These are phyloP conservation scores for Beauveria asiatica DNA, from an alignment of 2,329 filamentous ascomycete species.

Conservation along the genomic window DNA sequence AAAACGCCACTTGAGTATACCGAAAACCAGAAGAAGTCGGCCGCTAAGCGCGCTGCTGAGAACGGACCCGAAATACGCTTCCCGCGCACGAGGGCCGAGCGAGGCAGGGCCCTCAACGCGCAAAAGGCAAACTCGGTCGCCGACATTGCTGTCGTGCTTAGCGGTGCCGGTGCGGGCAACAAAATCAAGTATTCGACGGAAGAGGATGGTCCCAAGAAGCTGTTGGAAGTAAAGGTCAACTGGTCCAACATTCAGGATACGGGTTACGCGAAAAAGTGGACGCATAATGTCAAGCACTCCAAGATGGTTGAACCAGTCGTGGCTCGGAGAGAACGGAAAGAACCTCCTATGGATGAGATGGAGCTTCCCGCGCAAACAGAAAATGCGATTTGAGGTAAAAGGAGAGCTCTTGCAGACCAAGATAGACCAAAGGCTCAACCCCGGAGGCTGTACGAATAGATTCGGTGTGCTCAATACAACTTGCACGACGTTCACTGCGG, in stretches of 20 bases:
- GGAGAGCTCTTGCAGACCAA: neutral
- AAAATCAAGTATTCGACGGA: constrained; percentile 24
- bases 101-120: constrained; percentile 46
- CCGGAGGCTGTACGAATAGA: neutral
- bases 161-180: constrained; percentile 43
- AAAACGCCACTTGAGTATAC: constrained; percentile 28
- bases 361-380: constrained; percentile 6
- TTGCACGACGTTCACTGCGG: neutral
- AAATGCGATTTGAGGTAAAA: neutral
- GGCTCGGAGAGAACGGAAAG: neutral
- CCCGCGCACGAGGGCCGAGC: constrained; percentile 31
- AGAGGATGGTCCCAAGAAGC: constrained; percentile 17
- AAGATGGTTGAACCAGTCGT: constrained; percentile 20
- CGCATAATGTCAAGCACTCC: constrained; percentile 44
- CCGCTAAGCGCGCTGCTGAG: constrained; percentile 18
- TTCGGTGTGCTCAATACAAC: neutral
- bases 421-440: neutral
- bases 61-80: constrained; percentile 25
- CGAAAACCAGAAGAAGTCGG: constrained; percentile 25
- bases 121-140: constrained; percentile 55
- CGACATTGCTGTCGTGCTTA: constrained; percentile 52
- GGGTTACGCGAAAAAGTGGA: constrained; percentile 40
- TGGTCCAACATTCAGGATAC: constrained; percentile 43
- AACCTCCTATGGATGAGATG: neutral
- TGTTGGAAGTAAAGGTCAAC: constrained; percentile 38